These are phyloP conservation scores for Colletotrichum sp. DNA, from an alignment of 2,329 filamentous ascomycete genomes.

Conservation along the genomic window DNA sequence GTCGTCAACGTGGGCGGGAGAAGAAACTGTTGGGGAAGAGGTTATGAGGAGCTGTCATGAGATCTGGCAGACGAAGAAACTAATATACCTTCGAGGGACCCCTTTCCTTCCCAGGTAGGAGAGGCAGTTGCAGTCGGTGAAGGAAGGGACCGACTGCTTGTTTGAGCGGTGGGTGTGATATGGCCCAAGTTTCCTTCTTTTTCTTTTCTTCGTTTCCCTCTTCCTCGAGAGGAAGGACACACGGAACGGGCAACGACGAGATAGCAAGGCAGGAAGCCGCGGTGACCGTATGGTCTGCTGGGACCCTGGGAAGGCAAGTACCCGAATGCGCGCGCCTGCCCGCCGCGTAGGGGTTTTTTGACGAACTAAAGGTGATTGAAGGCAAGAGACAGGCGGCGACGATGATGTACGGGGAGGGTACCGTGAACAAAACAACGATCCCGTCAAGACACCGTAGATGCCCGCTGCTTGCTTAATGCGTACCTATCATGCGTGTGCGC, in stretches of 20 bases:
- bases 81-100: slow-evolving; percentile 15
- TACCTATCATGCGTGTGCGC: background rate
- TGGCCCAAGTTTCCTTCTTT: background rate
- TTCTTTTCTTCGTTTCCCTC: background rate
- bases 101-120: background rate
- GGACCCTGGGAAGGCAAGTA: slow-evolving; percentile 8
- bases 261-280: slow-evolving; percentile 4
- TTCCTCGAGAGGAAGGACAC: slow-evolving; percentile 1
- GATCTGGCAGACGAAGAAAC: slow-evolving; percentile 12
- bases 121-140: slow-evolving; percentile 9
- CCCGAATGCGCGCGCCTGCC: background rate
- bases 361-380: background rate
- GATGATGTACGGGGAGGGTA: background rate
- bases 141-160: background rate
- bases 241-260: background rate
- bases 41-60: slow-evolving; percentile 5
- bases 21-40: slow-evolving; percentile 4
- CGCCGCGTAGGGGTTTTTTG: slow-evolving; percentile 2
- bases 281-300: background rate
- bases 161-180: background rate
- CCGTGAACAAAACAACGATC: background rate
- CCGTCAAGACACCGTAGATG: background rate
- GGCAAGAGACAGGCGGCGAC: background rate
- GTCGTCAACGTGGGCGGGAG: background rate
- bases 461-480: background rate